phyloP scores from a whole-genome alignment of 805 yeast species.

The Debaryomyces hansenii region DNA sequence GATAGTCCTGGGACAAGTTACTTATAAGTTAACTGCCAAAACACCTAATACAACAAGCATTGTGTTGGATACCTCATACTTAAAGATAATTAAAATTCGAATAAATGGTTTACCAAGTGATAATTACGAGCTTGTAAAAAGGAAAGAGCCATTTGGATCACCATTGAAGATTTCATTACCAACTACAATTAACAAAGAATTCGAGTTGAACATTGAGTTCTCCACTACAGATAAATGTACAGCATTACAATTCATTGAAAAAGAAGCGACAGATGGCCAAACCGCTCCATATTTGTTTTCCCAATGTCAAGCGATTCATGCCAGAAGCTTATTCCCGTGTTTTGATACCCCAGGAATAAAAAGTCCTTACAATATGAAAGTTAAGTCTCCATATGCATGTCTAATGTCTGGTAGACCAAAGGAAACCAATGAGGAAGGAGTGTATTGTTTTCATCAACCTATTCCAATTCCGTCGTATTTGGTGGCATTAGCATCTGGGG shows the following conservation, averaged over 20 bases:
- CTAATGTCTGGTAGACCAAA: conserved; percentile 33
- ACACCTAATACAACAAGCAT: conserved; percentile 4
- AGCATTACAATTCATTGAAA: conserved; percentile 30
- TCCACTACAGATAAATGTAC: conserved; percentile 32
- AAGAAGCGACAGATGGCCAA: conserved; percentile 20
- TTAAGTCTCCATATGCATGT: conserved; percentile 23
- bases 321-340: conserved; percentile 36
- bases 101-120: conserved; percentile 16
- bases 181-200: conserved; percentile 2
- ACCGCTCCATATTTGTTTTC: conserved; percentile 35
- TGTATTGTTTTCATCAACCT: conserved; percentile 30
- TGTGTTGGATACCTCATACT: conserved; percentile 27
- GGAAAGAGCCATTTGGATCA: conserved; percentile 24
- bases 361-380: conserved; percentile 24
- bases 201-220: conserved; percentile 19
- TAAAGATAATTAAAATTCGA: conserved; percentile 16
- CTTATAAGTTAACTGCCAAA: conserved; percentile 15
- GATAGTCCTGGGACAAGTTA: conserved; percentile 22
- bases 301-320: conserved; percentile 38
- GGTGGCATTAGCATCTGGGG: conserved; percentile 35
- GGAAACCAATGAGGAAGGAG: conserved; percentile 6
- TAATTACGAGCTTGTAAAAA: conserved; percentile 9
- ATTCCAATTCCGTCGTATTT: conserved; percentile 37
- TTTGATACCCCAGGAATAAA: conserved; percentile 38
- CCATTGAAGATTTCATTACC: conserved; percentile 18